Base-by-base conservation (phyloP, 768 basidiomycete species). In the Lactifluus rugatus region DNA sequence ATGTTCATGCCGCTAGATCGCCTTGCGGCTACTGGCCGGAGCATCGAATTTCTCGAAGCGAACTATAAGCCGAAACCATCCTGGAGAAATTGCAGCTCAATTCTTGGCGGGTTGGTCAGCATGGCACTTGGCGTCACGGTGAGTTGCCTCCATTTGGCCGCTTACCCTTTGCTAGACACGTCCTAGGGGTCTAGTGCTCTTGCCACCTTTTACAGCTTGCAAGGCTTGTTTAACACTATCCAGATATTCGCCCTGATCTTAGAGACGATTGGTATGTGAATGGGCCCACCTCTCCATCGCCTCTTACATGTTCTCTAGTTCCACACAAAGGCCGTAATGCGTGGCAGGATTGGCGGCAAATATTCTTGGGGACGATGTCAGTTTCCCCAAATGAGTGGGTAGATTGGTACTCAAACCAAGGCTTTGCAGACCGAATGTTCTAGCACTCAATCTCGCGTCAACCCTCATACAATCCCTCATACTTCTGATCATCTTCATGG, bases 211-310 rank as follows among this genome's bases (percentile, higher is more conserved):
- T 89, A 87, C 65, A 85, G 84, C 67, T 67, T 87, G 21, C 82
- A 84, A 65, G 85, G 86, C 41, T 72, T 87, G 10, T 74, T 80
- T 52, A 84, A 85, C 61, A 84, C 81, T 0, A 69, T 88, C 0
- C 85, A 89, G 65, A 76, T 88, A 36, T 85, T 87, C 68, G 85
- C 86, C 0, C 71, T 89, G 26, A 75, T 89, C 45, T 68, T 89
- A 57, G 81, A 77, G 57, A 86, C 85, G 2, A 78, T 87, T 59
- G 78, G 85, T 86, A 64, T 41, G 71, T 48, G 13, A 49, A 34
- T 11, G 19, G 28, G 17, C 14, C 1, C 5, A 10, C 39, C 2
- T 23, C 32, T 32, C 50, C 6, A 3, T 28, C 31, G 36, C 48
- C 37, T 32, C 48, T 56, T 31, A 39, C 34, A 23, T 32, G 50